Base-by-base conservation (phyloP, 106 monocot species). In the Dendrobium nobile region DNA sequence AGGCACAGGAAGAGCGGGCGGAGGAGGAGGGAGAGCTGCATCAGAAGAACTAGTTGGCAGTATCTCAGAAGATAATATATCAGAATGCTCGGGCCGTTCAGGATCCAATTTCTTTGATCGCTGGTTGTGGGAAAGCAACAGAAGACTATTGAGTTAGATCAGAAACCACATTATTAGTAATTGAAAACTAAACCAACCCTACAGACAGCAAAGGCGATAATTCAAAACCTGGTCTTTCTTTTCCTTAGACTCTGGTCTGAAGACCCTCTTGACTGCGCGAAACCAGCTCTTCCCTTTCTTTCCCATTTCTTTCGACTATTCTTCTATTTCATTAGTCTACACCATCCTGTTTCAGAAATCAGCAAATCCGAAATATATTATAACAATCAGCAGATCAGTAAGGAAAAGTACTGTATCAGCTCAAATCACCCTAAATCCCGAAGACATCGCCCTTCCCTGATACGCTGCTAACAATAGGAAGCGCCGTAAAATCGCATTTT, bases 251-350 rank as follows among this genome's bases (percentile, higher is more conserved):
- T 88, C 90, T 48, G 85, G 88, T 61, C 91, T 91, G 84, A 96
- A 93, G 41, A 93, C 95, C 79, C 86, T 91, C 83, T 88, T 96
- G 24, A 96, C 90, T 6, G 85, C 89, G 27, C 89, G 88, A 68
- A 95, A 87, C 93, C 92, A 95, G 72, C 88, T 88, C 76, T 90
- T 92, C n/a, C 80, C 89, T 70, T 85, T 91, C 85, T 77, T 95
- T 44, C 95, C 92, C 95, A 95, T 95, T 65, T 79, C 59, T 74
- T 37, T 18, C 43, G 1, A 19, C 42, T 74, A 42, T 42, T 42
- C 73, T 20, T 13, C 33, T 74, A 42, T 43, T 19, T 43, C 73
- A 74, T 74, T 17, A 43, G 73, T 33, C 73, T 74, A 74, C 40
- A 74, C 17, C 70, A 54, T 33, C 64, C 5, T 64, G n/a, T 64